Evolutionary conservation across 768 basidiomycete genomes (phyloP), one percentile per base, ranked within the genome.

Genomic region (Baorangia bicolor): DNA sequence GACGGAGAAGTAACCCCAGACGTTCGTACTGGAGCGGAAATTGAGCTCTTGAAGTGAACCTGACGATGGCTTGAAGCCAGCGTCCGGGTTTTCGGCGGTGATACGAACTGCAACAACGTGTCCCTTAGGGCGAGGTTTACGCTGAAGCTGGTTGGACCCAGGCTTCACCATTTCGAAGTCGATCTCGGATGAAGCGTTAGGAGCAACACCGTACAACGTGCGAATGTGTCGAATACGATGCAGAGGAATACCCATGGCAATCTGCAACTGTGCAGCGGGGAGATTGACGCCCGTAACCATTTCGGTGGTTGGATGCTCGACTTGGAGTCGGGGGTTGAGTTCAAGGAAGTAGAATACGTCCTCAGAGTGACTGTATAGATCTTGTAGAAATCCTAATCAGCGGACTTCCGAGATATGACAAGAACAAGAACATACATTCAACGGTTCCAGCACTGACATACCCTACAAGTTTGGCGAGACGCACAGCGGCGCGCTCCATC

Each of bases 1-100:
- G 64, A 99, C 97, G 16, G 97, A 98, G 81, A 99, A 99, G 77
- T 99, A 99, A 58, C 97, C 97, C 97, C 97, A 99, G 42, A 99
- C 97, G 59, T 99, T 99, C 42, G 94, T 98, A 74, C 91, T 97
- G 27, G 95, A 98, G 55, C 97, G 88, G 87, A 99, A 99, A 75
- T 98, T 99, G 63, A 99, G 91, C 69, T 98, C 97, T 72, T 98
- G 97, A 16, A 99, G 79, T 37, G 91, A 89, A 60, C 97, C 97
- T 3, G 93, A 95, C 2, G 97, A 98, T 1, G 97, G 97, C 74
- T 99, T 99, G 82, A 99, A 99, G 5, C 97, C 97, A 11, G 97
- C 97, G 68, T 99, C 97, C 25, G 97, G 97, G 73, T 99, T 99
- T 76, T 99, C 97, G 31, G 95, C 96, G 7, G 97, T 99, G 72